These are phyloP conservation scores for Miscanthus lutarioriparius DNA, from an alignment of 176 grass and related monocot species.

Conservation along the genomic window DNA sequence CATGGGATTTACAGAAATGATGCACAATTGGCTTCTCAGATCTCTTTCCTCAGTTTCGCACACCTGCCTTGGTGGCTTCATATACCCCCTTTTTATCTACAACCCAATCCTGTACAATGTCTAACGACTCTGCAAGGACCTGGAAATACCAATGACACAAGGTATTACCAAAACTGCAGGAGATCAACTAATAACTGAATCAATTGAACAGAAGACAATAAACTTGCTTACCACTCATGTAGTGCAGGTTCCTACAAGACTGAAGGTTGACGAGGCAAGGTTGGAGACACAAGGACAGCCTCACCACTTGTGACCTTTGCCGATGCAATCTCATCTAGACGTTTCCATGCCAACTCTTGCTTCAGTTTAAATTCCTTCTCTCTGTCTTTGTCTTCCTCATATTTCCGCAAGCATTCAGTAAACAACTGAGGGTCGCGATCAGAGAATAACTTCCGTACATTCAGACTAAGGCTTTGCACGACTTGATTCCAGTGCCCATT, in stretches of 20 bases:
- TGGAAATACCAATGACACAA: not conserved
- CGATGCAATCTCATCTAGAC: constrained; percentile 45
- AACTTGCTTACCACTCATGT: constrained; percentile 7
- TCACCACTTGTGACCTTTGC: constrained; percentile 28
- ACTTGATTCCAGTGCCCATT: constrained; percentile 42
- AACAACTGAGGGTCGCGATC: constrained; percentile 36
- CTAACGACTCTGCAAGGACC: constrained; percentile 1
- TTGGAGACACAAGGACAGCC: constrained; percentile 43
- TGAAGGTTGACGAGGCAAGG: constrained; percentile 21
- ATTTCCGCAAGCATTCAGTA: constrained; percentile 26
- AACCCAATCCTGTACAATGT: constrained; percentile 40
- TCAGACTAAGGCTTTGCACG: constrained; percentile 40
- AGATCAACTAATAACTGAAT: not conserved
- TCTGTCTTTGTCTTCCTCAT: constrained; percentile 33
- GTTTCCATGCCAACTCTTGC: constrained; percentile 43
- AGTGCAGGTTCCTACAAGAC: not conserved
- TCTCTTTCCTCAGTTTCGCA: not conserved
- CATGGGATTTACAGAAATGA: constrained; percentile 27
- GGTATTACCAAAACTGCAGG: not conserved
- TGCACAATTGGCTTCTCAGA: constrained; percentile 5
- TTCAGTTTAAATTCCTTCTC: constrained; percentile 35
- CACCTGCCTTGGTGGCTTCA: constrained; percentile 1
- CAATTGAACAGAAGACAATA: not conserved
- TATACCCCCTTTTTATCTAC: constrained; percentile 29
- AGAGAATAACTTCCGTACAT: constrained; percentile 35